Base-by-base conservation (phyloP, 495 filamentous ascomycete genomes). In the Aspergillus cristatus region DNA sequence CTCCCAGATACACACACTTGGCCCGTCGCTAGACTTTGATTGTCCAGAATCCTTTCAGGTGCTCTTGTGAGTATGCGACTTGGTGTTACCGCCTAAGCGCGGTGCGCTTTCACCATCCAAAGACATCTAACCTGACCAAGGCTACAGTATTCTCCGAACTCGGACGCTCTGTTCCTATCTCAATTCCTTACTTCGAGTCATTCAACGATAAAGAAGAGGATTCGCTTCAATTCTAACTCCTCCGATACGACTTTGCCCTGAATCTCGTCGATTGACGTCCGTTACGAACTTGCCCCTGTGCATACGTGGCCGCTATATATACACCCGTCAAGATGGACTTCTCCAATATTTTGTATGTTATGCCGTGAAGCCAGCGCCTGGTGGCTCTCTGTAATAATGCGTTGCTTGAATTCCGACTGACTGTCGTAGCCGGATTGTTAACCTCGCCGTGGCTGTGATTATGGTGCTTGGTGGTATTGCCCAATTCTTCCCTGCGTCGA, bases 401-500 rank as follows among this genome's bases (percentile, higher is more conserved):
- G 20, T 24, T 28, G 15, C 37, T 7, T 36, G 39, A 28, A 42
- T 43, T 5, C 12, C n/a, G 16, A 28, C 42, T 48, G 37, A 47
- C 38, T 1, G 18, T 6, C 47, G 16, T 49, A 95, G 88, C 67
- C 93, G 91, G 44, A 76, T 97, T 48, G 86, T 93, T 50, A 99
- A 99, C 74, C 71, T 97, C 46, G 85, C 67, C 42, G 82, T 94
- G 41, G 91, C 79, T 42, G 81, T 79, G 42, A 65, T 95, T 40
- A 94, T 97, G 86, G 67, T 94, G 16, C 65, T 94, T 12, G 90
- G 90, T 35, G 91, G 89, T 38, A 81, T 97, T 54, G 74, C 75
- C 46, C 87, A 96, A 61, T 94, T 95, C 74, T 89, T 71, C 51
- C 61, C 57, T 24, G 34, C 49, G 3, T 37, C 41, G 35, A 42